Conservation (phyloP, 2,329 filamentous ascomycete species). For the Rhexocercosporidium sp. region DNA sequence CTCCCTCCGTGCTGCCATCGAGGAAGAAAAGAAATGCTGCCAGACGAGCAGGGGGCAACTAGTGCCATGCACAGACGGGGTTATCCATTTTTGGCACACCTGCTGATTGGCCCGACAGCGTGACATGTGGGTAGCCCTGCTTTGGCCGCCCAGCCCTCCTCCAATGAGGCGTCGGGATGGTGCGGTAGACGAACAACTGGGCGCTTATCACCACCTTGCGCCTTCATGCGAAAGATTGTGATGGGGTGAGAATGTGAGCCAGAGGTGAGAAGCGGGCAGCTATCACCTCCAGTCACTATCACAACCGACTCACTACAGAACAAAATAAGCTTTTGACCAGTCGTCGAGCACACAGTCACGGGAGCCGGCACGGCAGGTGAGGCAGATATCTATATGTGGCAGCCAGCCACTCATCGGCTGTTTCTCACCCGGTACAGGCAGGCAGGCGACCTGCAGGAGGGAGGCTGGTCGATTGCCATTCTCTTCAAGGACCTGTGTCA, state of each 20-base stretch:
- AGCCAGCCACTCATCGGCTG: slow-evolving; percentile 6
- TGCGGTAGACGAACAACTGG: slow-evolving; percentile 3
- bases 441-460: slow-evolving; percentile 3
- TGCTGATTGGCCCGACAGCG: slow-evolving; percentile 27
- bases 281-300: slow-evolving; percentile 18
- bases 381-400: not conserved
- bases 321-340: slow-evolving; percentile 11
- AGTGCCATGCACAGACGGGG: slow-evolving; percentile 10
- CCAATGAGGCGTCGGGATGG: slow-evolving; percentile 10
- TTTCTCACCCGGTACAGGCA: not conserved
- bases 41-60: not conserved
- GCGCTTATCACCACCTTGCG: slow-evolving; percentile 16
- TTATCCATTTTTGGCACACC: slow-evolving; percentile 33
- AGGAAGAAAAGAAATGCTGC: not conserved
- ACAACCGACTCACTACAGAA: slow-evolving; percentile 3
- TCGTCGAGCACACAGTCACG: no score
- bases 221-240: slow-evolving; percentile 11
- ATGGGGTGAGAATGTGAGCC: not conserved
- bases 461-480: not conserved
- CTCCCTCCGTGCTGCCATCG: not conserved
- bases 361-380: not conserved
- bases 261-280: not conserved
- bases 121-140: slow-evolving; percentile 25
- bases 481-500: slow-evolving; percentile 7
- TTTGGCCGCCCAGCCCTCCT: not conserved